phyloP scores from a whole-genome alignment of 257 asterid genomes.

The Haberlea rhodopensis region DNA sequence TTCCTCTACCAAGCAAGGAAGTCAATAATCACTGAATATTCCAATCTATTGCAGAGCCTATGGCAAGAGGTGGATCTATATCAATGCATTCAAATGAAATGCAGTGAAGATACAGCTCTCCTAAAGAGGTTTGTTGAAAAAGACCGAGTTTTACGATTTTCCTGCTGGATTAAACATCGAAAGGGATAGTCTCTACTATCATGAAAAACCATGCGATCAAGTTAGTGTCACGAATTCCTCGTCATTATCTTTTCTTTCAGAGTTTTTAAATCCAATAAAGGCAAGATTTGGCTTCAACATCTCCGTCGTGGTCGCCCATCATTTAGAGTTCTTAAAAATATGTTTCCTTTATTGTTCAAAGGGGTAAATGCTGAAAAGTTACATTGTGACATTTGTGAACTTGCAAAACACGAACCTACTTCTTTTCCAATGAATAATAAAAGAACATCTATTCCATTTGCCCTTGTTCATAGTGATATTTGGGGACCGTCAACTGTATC shows the following conservation, averaged over 20 bases:
- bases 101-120: background rate
- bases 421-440: conserved; percentile 8
- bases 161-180: background rate
- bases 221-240: background rate
- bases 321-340: background rate
- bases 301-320: conserved; percentile 21
- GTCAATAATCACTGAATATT: background rate
- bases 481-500: background rate
- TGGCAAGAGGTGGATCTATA: conserved; percentile 8
- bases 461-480: background rate
- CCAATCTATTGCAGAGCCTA: background rate
- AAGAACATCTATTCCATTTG: background rate
- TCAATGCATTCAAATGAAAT: background rate
- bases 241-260: background rate
- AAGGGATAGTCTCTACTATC: background rate
- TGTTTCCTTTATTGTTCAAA: conserved; percentile 6
- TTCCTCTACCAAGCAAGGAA: conserved; percentile 15
- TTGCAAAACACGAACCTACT: background rate
- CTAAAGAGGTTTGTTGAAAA: background rate
- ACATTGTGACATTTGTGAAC: conserved; percentile 25
- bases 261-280: background rate
- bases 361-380: background rate
- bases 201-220: background rate
- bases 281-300: conserved; percentile 20
- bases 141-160: conserved; percentile 2